phyloP scores from a whole-genome alignment of 2,329 filamentous ascomycete genomes.

The Ramularia endophylla region DNA sequence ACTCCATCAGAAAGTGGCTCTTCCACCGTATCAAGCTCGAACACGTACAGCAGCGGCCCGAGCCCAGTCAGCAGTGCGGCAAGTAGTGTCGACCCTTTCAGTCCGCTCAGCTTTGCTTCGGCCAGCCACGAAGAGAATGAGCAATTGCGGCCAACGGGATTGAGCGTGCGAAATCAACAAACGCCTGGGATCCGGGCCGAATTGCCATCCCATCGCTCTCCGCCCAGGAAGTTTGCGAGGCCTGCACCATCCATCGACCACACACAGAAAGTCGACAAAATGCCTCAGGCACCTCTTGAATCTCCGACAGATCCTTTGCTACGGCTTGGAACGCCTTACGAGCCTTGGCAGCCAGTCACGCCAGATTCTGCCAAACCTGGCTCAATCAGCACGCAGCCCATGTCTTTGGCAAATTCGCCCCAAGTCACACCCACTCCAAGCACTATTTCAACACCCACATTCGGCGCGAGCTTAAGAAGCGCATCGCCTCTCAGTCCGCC shows the following conservation, averaged over 20 bases:
- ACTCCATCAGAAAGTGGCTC: constrained; percentile 27
- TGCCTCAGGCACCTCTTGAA: constrained; percentile 17
- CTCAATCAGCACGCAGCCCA: not conserved
- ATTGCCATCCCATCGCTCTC: constrained; percentile 18
- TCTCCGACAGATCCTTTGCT: constrained; percentile 30
- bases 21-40: constrained; percentile 22
- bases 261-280: constrained; percentile 5
- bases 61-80: constrained; percentile 28
- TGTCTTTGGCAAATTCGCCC: too few species aligned
- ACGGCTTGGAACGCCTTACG: constrained; percentile 9
- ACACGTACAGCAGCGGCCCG: constrained; percentile 24
- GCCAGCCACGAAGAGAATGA: constrained; percentile 20
- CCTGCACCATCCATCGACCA: constrained; percentile 9
- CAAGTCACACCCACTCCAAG: too few species aligned
- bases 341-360: constrained; percentile 15
- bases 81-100: constrained; percentile 28
- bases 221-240: constrained; percentile 17
- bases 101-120: constrained; percentile 13
- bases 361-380: constrained; percentile 1
- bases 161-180: constrained; percentile 20
- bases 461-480: not conserved
- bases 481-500: constrained; percentile 1
- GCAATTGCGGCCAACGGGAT: constrained; percentile 18
- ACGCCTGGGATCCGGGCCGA: constrained; percentile 24
- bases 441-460: constrained; percentile 2